These are phyloP conservation scores for Madurella fahalii DNA, from an alignment of 2,329 filamentous ascomycete species.

Conservation along the genomic window DNA sequence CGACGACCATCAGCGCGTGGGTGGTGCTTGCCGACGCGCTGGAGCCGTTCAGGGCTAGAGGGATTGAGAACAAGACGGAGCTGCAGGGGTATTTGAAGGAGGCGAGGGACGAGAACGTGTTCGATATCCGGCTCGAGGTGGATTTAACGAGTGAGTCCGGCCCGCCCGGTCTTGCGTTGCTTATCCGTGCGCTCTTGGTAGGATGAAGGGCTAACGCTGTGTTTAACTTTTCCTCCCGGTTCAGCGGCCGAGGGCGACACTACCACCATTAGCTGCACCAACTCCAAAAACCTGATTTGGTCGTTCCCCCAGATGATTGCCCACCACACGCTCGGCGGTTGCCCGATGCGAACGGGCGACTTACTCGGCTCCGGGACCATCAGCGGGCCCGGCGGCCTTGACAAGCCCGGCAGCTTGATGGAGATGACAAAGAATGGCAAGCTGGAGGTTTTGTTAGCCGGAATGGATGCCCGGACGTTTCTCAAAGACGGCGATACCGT, in stretches of 20 bases:
- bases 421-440: constrained; percentile 46
- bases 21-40: constrained; percentile 73
- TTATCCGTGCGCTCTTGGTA: neutral
- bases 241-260: constrained; percentile 43
- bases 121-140: constrained; percentile 66
- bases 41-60: constrained; percentile 47
- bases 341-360: constrained; percentile 69
- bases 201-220: neutral
- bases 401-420: constrained; percentile 41
- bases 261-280: constrained; percentile 57
- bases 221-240: neutral
- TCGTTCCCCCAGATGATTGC: constrained; percentile 81
- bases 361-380: constrained; percentile 77
- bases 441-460: constrained; percentile 38
- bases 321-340: constrained; percentile 73
- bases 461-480: constrained; percentile 40
- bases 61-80: constrained; percentile 32
- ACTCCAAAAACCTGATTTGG: constrained; percentile 67
- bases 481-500: constrained; percentile 45
- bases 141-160: constrained; percentile 52
- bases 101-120: constrained; percentile 53
- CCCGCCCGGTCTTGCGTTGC: neutral
- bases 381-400: constrained; percentile 37
- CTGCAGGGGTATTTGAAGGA: constrained; percentile 53
- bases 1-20: constrained; percentile 73